These are phyloP conservation scores for Pichia membranifaciens DNA, from an alignment of 805 yeast genomes.

Conservation along the genomic window DNA sequence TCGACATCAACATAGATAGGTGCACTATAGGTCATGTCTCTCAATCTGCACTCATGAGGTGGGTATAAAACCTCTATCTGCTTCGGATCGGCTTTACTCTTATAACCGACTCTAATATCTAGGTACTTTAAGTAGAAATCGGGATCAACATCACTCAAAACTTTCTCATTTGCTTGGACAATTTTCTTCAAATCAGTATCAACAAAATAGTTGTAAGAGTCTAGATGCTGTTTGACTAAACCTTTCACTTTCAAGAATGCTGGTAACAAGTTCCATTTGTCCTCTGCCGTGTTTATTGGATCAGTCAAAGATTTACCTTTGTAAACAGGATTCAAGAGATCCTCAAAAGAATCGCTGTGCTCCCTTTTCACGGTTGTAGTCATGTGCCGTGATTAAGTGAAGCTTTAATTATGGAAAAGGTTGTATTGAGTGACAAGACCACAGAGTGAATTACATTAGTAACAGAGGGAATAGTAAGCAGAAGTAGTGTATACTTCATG, in stretches of 20 bases:
- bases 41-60: constrained; percentile 92
- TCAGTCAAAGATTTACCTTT: constrained; percentile 85
- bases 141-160: constrained; percentile 93
- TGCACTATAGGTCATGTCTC: constrained; percentile 92
- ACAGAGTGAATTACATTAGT: too few relatives aligned
- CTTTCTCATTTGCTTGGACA: constrained; percentile 81
- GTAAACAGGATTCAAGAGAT: constrained; percentile 71
- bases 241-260: constrained; percentile 96
- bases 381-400: not conserved
- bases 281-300: constrained; percentile 84
- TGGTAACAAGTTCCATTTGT: constrained; percentile 94
- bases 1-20: constrained; percentile 96
- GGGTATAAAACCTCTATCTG: constrained; percentile 61
- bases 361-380: constrained; percentile 6
- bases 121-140: constrained; percentile 89
- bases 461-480: not conserved
- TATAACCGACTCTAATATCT: constrained; percentile 87
- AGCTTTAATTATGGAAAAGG: too few relatives aligned
- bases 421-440: too few relatives aligned
- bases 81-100: constrained; percentile 42
- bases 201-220: constrained; percentile 95
- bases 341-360: constrained; percentile 54
- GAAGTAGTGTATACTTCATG: not conserved
- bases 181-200: constrained; percentile 91
- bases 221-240: constrained; percentile 92